These are phyloP conservation scores for Saccharomycodes ludwigii DNA, from an alignment of 805 yeast species.

Conservation along the genomic window DNA sequence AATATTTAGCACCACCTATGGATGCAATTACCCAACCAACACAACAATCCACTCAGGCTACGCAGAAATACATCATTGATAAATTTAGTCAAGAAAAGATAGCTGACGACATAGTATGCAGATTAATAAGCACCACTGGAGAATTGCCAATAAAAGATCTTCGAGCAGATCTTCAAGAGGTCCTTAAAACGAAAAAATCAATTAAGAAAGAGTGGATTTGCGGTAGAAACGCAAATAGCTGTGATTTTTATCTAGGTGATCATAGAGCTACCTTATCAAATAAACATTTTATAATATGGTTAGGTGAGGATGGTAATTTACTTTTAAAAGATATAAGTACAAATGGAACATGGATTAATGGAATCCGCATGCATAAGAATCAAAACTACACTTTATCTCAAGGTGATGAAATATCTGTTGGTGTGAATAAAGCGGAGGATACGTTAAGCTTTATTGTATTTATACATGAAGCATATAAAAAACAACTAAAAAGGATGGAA, in stretches of 20 bases:
- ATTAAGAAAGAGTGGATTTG: slow-evolving; percentile 44
- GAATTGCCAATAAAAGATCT: slow-evolving; percentile 38
- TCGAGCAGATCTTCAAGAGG: slow-evolving; percentile 21
- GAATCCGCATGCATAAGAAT: slow-evolving; percentile 56
- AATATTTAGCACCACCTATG: too few relatives aligned
- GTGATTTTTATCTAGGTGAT: slow-evolving; percentile 50
- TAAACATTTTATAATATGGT: slow-evolving; percentile 61
- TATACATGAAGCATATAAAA: slow-evolving; percentile 26
- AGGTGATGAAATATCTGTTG: slow-evolving; percentile 90
- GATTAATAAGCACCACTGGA: slow-evolving; percentile 50
- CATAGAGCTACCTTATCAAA: slow-evolving; percentile 60
- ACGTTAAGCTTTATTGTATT: slow-evolving; percentile 36
- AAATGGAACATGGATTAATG: slow-evolving; percentile 85
- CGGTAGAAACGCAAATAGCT: slow-evolving; percentile 53
- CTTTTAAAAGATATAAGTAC: slow-evolving; percentile 58
- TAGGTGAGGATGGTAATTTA: slow-evolving; percentile 42
- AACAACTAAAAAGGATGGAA: slow-evolving; percentile 8
- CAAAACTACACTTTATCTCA: slow-evolving; percentile 72
- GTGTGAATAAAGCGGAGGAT: slow-evolving; percentile 72
- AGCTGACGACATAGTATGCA: slow-evolving; percentile 34
- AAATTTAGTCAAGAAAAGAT: slow-evolving; percentile 27
- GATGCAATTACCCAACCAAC: slow-evolving; percentile 29
- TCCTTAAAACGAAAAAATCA: slow-evolving; percentile 13
- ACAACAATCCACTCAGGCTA: slow-evolving; percentile 32
- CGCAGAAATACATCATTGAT: slow-evolving; percentile 23